Evolutionary conservation across 2,329 filamentous ascomycete genomes (phyloP), one percentile per base, ranked within the genome.

Genomic region (Zopfia rhizophila): DNA sequence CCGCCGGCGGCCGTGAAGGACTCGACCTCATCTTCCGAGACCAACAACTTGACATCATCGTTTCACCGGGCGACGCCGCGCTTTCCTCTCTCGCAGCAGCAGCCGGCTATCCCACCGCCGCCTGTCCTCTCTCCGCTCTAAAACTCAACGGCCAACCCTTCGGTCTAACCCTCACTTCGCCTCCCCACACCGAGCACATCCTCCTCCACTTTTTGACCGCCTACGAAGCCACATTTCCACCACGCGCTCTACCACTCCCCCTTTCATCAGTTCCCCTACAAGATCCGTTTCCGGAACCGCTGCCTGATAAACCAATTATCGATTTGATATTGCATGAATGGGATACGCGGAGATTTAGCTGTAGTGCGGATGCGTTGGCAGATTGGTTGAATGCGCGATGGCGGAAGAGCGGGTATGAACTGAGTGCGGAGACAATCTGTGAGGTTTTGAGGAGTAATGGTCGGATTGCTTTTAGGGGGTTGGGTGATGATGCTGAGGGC

Each of bases 91-190:
- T 70, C 29, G 63, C 66, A 4, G 68, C 66, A 4, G 68, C 66
- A 19, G 68, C 66, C 5, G 66, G 65, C 41, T 72, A 69, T 45
- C 68, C 67, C 2, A 67, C 68, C 7, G 68, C 67, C 13, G 65
- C 63, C 4, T 69, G 63, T 14, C 67, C 68, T 0, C 55, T 70
- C 7, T 61, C 60, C 4, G 66, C 67, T 2, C 56, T 70, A 0
- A 69, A 69, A 39, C 56, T 68, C 22, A 68, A 70, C 45, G 66
- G 67, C 30, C 67, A 69, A 29, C 68, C 67, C 8, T 72, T 72
- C 38, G 68, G 68, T 35, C 38, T 72, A 8, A 64, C 63, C 1
- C 53, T 69, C 10, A 60, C 65, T 2, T 64, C 65, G 0, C 66
- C 61, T 3, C 61, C 66, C 0, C 59, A 68, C 55, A 64, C 62